Evolutionary conservation across 2,329 filamentous ascomycete genomes (phyloP).

Genomic region (Xylaria sp.): DNA sequence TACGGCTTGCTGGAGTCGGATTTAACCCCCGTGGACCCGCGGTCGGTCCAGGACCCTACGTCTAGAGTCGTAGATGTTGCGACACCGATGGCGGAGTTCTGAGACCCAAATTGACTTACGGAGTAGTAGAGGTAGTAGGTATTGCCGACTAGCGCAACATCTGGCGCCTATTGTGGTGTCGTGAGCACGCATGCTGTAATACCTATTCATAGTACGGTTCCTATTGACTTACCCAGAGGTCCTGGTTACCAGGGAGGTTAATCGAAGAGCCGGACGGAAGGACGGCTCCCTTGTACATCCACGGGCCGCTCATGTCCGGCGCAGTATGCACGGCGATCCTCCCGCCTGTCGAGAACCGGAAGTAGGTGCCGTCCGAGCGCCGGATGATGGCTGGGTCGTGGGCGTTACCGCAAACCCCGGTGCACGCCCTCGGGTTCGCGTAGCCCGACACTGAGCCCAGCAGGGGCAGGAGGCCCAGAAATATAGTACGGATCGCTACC

Average conservation of each 20-base stretch:
- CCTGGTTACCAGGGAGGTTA: constrained; percentile 42
- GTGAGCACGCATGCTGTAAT: not conserved
- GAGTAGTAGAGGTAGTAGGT: constrained; percentile 71
- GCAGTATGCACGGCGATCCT: constrained; percentile 48
- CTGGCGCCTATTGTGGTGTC: constrained; percentile 59
- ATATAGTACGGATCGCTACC: constrained; percentile 5
- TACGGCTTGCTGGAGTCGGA: constrained; percentile 51
- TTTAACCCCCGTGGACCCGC: constrained; percentile 58
- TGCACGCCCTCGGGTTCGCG: constrained; percentile 46
- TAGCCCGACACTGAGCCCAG: constrained; percentile 36
- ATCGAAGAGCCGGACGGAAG: constrained; percentile 46
- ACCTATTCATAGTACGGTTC: not conserved
- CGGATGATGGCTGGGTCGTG: constrained; percentile 50
- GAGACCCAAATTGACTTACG: constrained; percentile 66
- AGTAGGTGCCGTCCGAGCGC: constrained; percentile 50
- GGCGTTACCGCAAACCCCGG: constrained; percentile 46
- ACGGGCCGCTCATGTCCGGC: constrained; percentile 46
- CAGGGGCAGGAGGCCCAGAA: constrained; percentile 34
- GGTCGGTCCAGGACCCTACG: constrained; percentile 64
- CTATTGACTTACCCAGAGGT: constrained; percentile 46
- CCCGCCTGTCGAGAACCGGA: constrained; percentile 49
- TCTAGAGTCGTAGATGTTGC: constrained; percentile 54
- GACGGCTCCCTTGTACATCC: constrained; percentile 47
- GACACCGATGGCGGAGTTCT: constrained; percentile 65
- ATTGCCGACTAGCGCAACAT: constrained; percentile 61